Conservation (phyloP, 2,329 filamentous ascomycete species). For the Exophiala sp. region DNA sequence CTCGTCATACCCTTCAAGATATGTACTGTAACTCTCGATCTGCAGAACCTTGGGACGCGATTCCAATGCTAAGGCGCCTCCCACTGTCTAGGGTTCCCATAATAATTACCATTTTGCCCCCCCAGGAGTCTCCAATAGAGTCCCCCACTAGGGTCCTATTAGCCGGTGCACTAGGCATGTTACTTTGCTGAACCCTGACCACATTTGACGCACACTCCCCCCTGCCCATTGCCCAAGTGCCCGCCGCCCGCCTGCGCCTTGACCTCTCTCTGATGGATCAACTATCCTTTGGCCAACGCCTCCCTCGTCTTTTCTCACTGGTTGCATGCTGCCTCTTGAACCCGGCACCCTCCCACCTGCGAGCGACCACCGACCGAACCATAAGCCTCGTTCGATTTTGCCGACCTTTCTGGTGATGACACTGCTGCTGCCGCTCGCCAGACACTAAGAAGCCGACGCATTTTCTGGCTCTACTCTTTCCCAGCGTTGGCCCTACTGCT, state of each 20-base stretch:
- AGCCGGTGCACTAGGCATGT: slow-evolving; percentile 5
- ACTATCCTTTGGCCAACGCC: slow-evolving; percentile 3
- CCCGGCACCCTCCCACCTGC: slow-evolving; percentile 17
- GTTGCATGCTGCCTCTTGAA: slow-evolving; percentile 18
- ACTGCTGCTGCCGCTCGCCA: slow-evolving; percentile 11
- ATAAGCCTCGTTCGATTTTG: slow-evolving; percentile 10
- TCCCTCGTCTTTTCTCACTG: slow-evolving; percentile 15
- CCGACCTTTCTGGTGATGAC: slow-evolving; percentile 21
- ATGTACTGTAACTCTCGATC: not conserved
- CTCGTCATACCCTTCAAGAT: no score
- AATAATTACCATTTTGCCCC: slow-evolving; percentile 6
- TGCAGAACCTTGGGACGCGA: not conserved
- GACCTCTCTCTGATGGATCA: slow-evolving; percentile 2
- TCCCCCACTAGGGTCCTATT: slow-evolving; percentile 13
- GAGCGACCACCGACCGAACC: slow-evolving; percentile 4
- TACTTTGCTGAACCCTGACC: slow-evolving; percentile 13
- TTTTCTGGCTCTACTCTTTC: not conserved
- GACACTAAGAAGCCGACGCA: not conserved
- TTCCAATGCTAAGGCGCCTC: not conserved
- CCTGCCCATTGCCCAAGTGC: not conserved
- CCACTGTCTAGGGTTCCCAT: not conserved
- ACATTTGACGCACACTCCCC: slow-evolving; percentile 17
- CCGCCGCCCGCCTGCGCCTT: slow-evolving; percentile 17
- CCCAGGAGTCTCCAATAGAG: slow-evolving; percentile 5
- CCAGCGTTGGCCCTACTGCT: slow-evolving; percentile 1